phyloP scores from a whole-genome alignment of 768 basidiomycete genomes.

The Rhodotorula taiwanensis region DNA sequence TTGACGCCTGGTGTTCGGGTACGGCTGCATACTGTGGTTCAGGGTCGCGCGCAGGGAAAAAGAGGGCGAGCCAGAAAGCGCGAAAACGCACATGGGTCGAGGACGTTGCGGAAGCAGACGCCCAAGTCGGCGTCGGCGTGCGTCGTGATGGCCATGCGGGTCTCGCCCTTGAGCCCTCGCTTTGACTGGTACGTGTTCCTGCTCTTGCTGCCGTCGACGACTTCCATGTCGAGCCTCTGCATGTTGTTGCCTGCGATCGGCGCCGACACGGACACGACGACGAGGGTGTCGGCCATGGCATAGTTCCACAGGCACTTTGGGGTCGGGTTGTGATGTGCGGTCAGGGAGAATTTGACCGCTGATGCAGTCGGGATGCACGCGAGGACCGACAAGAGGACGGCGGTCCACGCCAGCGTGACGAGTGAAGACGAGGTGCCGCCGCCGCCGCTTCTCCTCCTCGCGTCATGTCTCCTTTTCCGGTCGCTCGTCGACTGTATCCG shows the following conservation, averaged over 20 bases:
- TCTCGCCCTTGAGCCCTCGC: constrained; percentile 78
- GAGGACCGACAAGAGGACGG: neutral
- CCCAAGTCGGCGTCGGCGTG: constrained; percentile 92
- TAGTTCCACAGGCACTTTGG: constrained; percentile 93
- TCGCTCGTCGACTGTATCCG: too few relatives aligned
- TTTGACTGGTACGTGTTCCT: constrained; percentile 88
- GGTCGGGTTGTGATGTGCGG: constrained; percentile 63
- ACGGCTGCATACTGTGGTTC: constrained; percentile 47
- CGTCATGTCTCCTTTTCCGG: too few relatives aligned
- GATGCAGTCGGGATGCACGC: constrained; percentile 36
- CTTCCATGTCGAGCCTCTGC: constrained; percentile 78
- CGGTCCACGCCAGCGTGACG: too few relatives aligned
- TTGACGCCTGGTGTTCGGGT: constrained; percentile 50
- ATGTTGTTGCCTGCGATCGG: constrained; percentile 44
- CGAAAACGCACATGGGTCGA: constrained; percentile 61
- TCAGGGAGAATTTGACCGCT: constrained; percentile 81
- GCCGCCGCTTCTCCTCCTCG: too few relatives aligned
- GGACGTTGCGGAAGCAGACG: constrained; percentile 80
- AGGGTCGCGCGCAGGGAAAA: neutral
- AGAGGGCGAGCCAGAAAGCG: too few relatives aligned
- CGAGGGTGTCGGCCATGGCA: constrained; percentile 74
- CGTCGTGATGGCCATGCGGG: constrained; percentile 84
- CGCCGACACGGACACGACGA: constrained; percentile 93
- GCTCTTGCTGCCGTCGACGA: constrained; percentile 75
- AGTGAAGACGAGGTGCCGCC: too few relatives aligned